A percentile compares a stretch with the other conserved stretches of the same genome.
Conservation (phyloP, 2,329 filamentous ascomycete species). For the Chaetomium strumarium region DNA sequence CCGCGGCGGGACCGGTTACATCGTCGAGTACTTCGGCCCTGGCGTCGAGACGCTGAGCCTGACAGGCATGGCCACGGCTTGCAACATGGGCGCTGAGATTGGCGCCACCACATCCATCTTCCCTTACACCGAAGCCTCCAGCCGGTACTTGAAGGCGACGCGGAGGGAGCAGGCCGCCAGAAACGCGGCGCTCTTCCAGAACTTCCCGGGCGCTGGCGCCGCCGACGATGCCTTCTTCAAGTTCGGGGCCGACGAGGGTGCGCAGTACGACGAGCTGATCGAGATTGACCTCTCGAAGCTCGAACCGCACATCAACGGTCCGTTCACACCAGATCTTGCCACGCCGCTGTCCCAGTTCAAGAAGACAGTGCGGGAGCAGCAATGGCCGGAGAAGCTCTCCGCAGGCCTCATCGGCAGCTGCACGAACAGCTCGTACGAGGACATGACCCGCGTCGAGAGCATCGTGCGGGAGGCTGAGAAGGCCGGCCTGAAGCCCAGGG, state of each 20-base stretch:
- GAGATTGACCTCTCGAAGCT: conserved; percentile 84
- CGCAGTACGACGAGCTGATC: conserved; percentile 85
- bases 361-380: conserved; percentile 71
- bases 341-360: conserved; percentile 90
- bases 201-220: conserved; percentile 41
- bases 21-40: conserved; percentile 90
- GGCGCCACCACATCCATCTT: conserved; percentile 95
- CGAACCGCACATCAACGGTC: conserved; percentile 95
- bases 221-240: conserved; percentile 50
- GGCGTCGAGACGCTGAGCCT: conserved; percentile 84
- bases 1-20: conserved; percentile 84
- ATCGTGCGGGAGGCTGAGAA: conserved; percentile 85
- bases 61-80: conserved; percentile 89
- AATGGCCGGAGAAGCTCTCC: conserved; percentile 87
- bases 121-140: conserved; percentile 79
- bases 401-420: conserved; percentile 95
- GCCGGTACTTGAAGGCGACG: conserved; percentile 81
- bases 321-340: conserved; percentile 91
- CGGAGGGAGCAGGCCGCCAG: conserved; percentile 66
- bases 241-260: conserved; percentile 71
- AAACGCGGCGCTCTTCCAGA: conserved; percentile 56
- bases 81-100: conserved; percentile 84
- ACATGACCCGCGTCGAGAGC: conserved; percentile 93
- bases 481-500: conserved; percentile 83
- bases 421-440: conserved; percentile 97